A percentile compares a stretch with the other conserved stretches of the same genome.
Conservation (phyloP, 2,329 filamentous ascomycete genomes). For the Myrmaecium sp. region DNA sequence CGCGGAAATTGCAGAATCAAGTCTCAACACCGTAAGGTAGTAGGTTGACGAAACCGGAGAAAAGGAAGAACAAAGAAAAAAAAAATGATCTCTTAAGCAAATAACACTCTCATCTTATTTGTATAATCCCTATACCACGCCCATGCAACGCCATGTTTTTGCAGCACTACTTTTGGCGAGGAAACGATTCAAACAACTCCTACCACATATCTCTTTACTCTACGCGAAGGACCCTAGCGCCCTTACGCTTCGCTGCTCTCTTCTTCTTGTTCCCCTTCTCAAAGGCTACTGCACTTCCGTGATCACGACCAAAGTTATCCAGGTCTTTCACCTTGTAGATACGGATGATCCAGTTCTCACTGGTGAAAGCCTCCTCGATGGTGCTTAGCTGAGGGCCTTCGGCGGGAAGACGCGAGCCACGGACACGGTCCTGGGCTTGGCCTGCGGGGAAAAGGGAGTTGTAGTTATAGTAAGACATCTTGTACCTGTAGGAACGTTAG, state of each 20-base stretch:
- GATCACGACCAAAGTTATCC: conserved; percentile 87
- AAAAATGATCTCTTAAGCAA: no score
- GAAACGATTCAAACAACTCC: no score
- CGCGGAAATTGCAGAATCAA: no score
- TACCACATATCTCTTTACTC: conserved; percentile 42
- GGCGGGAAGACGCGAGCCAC: conserved; percentile 62
- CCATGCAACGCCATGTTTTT: no score
- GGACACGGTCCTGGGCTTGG: conserved; percentile 80
- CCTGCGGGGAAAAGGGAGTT: conserved; percentile 78
- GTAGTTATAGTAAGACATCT: conserved; percentile 99
- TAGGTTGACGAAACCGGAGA: no score
- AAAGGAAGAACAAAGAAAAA: no score
- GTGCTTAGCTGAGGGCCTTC: conserved; percentile 73
- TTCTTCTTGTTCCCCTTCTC: conserved; percentile 73
- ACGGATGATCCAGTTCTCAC: conserved; percentile 99
- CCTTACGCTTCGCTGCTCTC: conserved; percentile 55
- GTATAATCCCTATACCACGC: no score
- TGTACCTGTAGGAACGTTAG: conserved; percentile 55
- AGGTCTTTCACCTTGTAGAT: conserved; percentile 99
- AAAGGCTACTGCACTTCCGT: conserved; percentile 51
- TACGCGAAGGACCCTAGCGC: conserved; percentile 52
- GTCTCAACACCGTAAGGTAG: no score
- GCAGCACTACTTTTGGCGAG: no score
- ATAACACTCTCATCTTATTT: no score
- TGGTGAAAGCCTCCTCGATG: conserved; percentile 93